Evolutionary conservation across 306 rosid genomes (phyloP).

Genomic region (Trifolium pratense): DNA sequence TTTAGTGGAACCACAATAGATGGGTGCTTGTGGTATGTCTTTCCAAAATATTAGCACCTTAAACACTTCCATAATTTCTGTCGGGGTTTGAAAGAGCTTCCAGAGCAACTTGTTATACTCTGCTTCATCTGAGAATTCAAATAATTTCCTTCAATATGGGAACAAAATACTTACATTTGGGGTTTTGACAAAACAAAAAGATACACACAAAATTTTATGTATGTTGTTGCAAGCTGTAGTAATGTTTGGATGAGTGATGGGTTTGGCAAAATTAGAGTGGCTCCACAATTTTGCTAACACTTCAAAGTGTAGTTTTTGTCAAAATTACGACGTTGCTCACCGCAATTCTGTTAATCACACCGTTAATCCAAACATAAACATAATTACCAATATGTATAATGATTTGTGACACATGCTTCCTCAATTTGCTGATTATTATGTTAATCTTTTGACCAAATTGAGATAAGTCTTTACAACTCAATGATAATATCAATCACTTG

Average conservation of each 20-base stretch:
- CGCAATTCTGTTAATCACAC: no score
- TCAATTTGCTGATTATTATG: conserved; percentile 52
- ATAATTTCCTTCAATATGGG: background rate
- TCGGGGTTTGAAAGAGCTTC: conserved; percentile 39
- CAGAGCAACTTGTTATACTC: conserved; percentile 7
- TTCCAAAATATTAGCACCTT: conserved; percentile 38
- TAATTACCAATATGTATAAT: conserved; percentile 48
- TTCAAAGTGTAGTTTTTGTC: no score
- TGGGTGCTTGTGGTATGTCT: conserved; percentile 35
- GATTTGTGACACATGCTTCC: conserved; percentile 41
- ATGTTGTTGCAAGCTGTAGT: no score
- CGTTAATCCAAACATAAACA: no score
- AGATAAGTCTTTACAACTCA: conserved; percentile 52
- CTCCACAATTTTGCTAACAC: no score
- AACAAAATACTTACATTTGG: no score
- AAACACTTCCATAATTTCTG: conserved; percentile 45
- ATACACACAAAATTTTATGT: no score
- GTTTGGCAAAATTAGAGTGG: no score
- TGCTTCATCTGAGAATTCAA: conserved; percentile 34
- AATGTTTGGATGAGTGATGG: no score
- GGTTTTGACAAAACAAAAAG: no score
- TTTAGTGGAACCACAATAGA: conserved; percentile 53
- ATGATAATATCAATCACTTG: conserved; percentile 54
- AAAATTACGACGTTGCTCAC: no score
- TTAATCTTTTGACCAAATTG: conserved; percentile 56